phyloP scores from a whole-genome alignment of 768 basidiomycete genomes.

The Roridomyces roridus region DNA sequence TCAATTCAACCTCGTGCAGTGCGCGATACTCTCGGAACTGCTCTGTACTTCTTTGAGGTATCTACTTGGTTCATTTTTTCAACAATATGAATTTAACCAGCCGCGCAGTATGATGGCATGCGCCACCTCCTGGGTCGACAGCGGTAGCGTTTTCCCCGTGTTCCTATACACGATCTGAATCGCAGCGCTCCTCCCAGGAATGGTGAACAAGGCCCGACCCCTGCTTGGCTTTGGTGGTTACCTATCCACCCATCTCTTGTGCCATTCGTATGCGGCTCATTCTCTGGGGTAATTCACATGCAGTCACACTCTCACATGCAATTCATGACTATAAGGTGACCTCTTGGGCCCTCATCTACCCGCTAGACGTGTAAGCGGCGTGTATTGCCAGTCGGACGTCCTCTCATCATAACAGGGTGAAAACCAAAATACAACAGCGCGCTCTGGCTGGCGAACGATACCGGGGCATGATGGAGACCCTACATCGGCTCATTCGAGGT shows the following conservation, averaged over 20 bases:
- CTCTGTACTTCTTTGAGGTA: conserved; percentile 85
- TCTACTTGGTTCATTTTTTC: background rate
- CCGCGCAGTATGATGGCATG: conserved; percentile 76
- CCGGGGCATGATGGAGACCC: conserved; percentile 74
- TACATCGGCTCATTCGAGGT: conserved; percentile 85
- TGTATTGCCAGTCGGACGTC: background rate
- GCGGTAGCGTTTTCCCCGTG: conserved; percentile 37
- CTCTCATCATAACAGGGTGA: conserved; percentile 58
- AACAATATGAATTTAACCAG: background rate
- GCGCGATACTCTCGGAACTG: conserved; percentile 89
- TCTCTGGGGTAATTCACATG: conserved; percentile 71
- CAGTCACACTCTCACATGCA: conserved; percentile 41
- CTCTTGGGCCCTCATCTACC: conserved; percentile 92
- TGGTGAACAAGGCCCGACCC: conserved; percentile 82
- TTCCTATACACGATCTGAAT: background rate
- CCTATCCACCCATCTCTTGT: conserved; percentile 81
- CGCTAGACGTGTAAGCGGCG: conserved; percentile 81
- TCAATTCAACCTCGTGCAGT: conserved; percentile 48
- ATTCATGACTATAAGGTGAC: conserved; percentile 52
- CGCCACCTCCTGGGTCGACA: conserved; percentile 83
- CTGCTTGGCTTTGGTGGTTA: conserved; percentile 88
- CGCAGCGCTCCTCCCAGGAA: conserved; percentile 5
- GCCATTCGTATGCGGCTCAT: conserved; percentile 90
- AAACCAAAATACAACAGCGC: conserved; percentile 96
- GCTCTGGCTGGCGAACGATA: conserved; percentile 80